A percentile compares a stretch with the other conserved stretches of the same genome.
These are phyloP conservation scores for Pholiota molesta DNA, from an alignment of 768 basidiomycete species.

Conservation along the genomic window DNA sequence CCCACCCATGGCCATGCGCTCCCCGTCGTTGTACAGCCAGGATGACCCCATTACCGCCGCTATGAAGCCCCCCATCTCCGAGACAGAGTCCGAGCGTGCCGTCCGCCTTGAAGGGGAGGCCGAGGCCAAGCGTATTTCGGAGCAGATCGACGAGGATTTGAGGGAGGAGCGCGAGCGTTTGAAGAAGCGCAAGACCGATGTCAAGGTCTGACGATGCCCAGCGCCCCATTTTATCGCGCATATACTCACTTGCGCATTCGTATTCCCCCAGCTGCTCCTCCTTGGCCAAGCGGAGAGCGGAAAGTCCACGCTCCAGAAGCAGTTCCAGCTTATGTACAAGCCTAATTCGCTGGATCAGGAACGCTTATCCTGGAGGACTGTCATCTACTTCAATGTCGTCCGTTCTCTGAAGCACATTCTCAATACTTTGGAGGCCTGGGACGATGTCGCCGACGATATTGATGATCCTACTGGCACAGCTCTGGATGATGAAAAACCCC, in stretches of 20 bases:
- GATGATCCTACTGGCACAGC: conserved; percentile 20
- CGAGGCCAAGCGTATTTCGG: conserved; percentile 76
- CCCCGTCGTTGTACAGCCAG: conserved; percentile 72
- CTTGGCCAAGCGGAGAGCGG: conserved; percentile 81
- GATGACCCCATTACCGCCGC: conserved; percentile 77
- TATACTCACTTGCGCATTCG: conserved; percentile 34
- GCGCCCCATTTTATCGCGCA: conserved; percentile 27
- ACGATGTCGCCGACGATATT: conserved; percentile 60
- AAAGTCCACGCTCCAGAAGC: conserved; percentile 78
- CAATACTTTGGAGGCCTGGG: conserved; percentile 61
- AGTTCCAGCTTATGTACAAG: conserved; percentile 82
- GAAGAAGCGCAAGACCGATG: conserved; percentile 70
- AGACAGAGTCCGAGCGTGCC: conserved; percentile 67
- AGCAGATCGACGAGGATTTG: conserved; percentile 82
- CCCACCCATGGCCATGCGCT: conserved; percentile 47
- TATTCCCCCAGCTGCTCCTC: conserved; percentile 56
- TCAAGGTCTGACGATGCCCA: conserved; percentile 50
- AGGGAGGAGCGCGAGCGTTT: conserved; percentile 67
- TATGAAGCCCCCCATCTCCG: conserved; percentile 63
- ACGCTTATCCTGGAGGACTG: conserved; percentile 70
- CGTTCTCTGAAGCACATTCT: conserved; percentile 73
- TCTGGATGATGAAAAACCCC: conserved; percentile 31
- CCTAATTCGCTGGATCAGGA: conserved; percentile 71
- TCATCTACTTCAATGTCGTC: conserved; percentile 79
- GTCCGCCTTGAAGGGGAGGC: conserved; percentile 65